Conservation (phyloP, 495 filamentous ascomycete genomes). For the Chlorociboria aeruginascens region DNA sequence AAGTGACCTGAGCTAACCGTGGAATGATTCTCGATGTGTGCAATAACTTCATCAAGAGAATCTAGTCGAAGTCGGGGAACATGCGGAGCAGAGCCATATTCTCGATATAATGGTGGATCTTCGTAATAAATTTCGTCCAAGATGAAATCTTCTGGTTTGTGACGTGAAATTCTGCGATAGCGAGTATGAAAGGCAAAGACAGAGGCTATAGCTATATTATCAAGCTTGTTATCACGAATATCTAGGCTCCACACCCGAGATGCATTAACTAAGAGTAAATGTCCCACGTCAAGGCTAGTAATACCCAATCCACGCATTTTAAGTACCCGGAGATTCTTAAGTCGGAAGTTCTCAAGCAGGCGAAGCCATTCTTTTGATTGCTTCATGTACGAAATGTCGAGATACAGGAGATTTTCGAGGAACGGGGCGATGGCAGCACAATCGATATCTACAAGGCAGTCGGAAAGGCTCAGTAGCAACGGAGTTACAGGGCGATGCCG, state of each 20-base stretch:
- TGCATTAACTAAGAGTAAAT: background rate
- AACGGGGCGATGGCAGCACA: background rate
- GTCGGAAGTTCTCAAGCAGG: background rate
- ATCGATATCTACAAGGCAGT: background rate
- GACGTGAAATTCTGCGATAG: background rate
- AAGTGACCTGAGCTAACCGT: background rate
- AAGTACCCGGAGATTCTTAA: constrained; percentile 12
- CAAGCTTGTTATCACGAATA: constrained; percentile 12
- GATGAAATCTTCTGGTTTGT: background rate
- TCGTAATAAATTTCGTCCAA: background rate
- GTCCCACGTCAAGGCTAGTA: background rate
- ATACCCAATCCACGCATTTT: constrained; percentile 12
- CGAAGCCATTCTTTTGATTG: background rate
- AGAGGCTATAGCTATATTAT: constrained; percentile 1
- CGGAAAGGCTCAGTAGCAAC: no score
- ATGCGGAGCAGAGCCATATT: background rate
- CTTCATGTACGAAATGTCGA: constrained; percentile 13
- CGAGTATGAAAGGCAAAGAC: background rate
- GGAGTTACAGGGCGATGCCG: no score
- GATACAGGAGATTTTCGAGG: constrained; percentile 6
- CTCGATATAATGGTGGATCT: background rate
- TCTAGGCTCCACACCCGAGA: constrained; percentile 14
- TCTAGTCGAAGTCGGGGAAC: background rate
- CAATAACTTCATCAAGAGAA: background rate
- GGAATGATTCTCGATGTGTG: background rate